Conservation (phyloP, 169 alveolate species). For the Pseudocohnilembus persalinus region DNA sequence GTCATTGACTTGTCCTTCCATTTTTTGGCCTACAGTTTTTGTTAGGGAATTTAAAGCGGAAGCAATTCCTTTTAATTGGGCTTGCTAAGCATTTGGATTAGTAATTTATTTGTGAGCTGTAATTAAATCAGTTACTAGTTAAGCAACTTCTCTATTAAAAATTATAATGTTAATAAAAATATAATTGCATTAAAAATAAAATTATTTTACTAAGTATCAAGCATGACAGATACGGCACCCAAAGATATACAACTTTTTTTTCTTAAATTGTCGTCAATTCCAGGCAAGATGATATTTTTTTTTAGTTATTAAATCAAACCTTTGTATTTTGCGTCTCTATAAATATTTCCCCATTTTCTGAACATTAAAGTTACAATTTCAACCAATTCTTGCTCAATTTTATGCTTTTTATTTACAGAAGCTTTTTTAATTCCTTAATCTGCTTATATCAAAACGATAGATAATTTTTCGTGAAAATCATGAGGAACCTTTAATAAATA, state of each 20-base stretch:
- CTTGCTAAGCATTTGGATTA: not conserved
- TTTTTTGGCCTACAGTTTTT: conserved; percentile 70
- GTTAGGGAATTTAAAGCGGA: conserved; percentile 68
- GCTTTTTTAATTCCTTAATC: not conserved
- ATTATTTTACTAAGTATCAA: not conserved
- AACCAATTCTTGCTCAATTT: not conserved
- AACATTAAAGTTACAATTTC: not conserved
- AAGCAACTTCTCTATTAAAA: not conserved
- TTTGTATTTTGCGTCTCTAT: not conserved
- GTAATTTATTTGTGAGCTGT: not conserved
- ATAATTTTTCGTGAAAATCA: not conserved
- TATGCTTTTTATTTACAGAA: not conserved
- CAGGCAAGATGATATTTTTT: too few species aligned
- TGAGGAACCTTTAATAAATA: not conserved
- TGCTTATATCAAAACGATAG: not conserved
- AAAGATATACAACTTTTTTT: not conserved
- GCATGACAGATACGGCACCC: not conserved
- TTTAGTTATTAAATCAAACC: not conserved
- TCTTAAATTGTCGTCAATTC: not conserved
- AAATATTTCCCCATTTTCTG: not conserved
- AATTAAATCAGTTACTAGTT: not conserved
- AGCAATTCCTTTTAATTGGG: not conserved
- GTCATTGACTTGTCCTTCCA: conserved; percentile 56
- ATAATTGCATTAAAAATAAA: too few species aligned
- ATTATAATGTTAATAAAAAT: too few species aligned